Percentiles rank a stretch among this genome's conserved stretches.
These are phyloP conservation scores for Corrigiola litoralis DNA, from an alignment of 179 eudicot species.

Conservation along the genomic window DNA sequence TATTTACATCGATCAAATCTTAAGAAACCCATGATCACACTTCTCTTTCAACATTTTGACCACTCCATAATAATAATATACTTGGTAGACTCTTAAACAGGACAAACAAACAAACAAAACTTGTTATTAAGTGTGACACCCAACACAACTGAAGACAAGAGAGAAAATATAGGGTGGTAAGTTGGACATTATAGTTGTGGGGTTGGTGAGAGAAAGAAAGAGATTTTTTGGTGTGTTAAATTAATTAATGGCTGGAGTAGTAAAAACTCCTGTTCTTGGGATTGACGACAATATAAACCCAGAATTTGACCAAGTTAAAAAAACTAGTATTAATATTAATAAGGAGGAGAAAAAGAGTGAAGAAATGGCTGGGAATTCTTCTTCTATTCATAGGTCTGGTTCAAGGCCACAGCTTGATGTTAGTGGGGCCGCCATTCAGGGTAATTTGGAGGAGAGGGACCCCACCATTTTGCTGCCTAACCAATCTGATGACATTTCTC, in stretches of 20 bases:
- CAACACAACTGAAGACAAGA: no score
- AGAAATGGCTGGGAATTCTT: conserved; percentile 47
- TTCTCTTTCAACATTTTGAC: background rate
- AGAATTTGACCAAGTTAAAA: conserved; percentile 22
- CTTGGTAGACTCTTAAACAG: background rate
- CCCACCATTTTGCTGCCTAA: conserved; percentile 92
- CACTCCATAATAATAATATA: background rate
- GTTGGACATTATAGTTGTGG: no score
- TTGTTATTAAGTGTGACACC: conserved; percentile 11
- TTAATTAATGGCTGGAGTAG: conserved; percentile 41
- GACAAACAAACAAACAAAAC: background rate
- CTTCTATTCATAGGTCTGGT: conserved; percentile 68
- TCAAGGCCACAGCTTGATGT: conserved; percentile 92
- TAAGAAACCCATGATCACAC: no score
- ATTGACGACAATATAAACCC: conserved; percentile 40
- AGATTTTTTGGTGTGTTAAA: background rate
- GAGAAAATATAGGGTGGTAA: conserved; percentile 11
- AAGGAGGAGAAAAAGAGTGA: conserved; percentile 33
- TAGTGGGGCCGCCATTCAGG: conserved; percentile 91
- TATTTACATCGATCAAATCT: no score
- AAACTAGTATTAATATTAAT: conserved; percentile 14
- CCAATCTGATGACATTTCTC: conserved; percentile 97
- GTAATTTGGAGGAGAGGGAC: conserved; percentile 86
- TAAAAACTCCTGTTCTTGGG: conserved; percentile 43
- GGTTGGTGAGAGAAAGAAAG: conserved; percentile 16